These are phyloP conservation scores for Nicotiana obtusifolia DNA, from an alignment of 257 asterid species.

Conservation along the genomic window DNA sequence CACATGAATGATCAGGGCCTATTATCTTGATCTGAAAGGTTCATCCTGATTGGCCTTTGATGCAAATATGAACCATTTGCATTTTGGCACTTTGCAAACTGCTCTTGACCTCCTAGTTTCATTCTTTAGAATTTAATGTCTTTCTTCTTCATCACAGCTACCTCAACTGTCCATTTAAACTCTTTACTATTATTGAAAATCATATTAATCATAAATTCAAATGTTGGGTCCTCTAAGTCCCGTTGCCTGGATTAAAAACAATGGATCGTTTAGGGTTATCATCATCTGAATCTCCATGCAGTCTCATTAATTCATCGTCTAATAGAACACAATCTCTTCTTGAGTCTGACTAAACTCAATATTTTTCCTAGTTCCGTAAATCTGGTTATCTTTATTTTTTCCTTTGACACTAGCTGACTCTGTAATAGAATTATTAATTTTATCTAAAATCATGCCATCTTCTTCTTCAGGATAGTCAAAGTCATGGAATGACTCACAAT, in stretches of 20 bases:
- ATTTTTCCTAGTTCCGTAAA: too few relatives aligned
- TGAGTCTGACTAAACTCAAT: not conserved
- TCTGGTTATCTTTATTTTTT: too few relatives aligned
- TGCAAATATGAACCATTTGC: not conserved
- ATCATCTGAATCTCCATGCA: too few relatives aligned
- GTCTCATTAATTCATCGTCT: not conserved
- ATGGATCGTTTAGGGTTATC: too few relatives aligned
- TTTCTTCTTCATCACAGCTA: not conserved
- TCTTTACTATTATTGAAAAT: not conserved
- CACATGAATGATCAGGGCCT: not conserved
- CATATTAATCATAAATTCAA: not conserved
- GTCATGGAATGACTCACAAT: too few relatives aligned
- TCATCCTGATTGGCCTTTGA: not conserved
- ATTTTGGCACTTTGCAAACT: not conserved
- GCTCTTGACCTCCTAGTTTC: not conserved
- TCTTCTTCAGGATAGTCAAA: too few relatives aligned
- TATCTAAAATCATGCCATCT: not conserved
- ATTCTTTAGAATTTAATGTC: not conserved
- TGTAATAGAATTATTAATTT: not conserved
- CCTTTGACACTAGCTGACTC: not conserved
- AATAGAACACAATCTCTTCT: not conserved
- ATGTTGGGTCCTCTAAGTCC: not conserved
- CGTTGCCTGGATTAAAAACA: too few relatives aligned
- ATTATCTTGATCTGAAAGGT: not conserved
- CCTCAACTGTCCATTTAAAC: not conserved